These are phyloP conservation scores for Ceratocystis alfenasii DNA, from an alignment of 2,329 filamentous ascomycete species.

Conservation along the genomic window DNA sequence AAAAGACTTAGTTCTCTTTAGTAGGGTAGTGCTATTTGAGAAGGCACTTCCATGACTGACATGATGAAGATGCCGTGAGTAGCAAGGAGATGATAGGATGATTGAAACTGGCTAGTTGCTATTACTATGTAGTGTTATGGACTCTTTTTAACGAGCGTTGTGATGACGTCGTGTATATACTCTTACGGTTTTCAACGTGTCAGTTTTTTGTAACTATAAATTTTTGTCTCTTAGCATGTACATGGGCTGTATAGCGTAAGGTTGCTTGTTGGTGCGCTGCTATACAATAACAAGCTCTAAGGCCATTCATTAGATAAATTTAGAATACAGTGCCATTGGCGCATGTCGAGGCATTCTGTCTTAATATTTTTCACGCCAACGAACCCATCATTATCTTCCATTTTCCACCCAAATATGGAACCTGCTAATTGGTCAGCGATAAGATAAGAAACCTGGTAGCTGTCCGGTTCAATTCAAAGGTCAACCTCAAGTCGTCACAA, in stretches of 20 bases:
- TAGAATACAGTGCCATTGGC: too few relatives aligned
- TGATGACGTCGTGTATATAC: background rate
- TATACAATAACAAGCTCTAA: background rate
- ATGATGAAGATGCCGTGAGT: background rate
- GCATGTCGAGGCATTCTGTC: too few relatives aligned
- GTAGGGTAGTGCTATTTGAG: background rate
- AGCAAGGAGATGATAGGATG: background rate
- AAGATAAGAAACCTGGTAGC: slow-evolving; percentile 6
- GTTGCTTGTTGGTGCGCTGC: background rate
- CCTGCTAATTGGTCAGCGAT: slow-evolving; percentile 8
- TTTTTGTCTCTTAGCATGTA: background rate
- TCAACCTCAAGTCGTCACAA: background rate
- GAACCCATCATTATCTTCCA: background rate
- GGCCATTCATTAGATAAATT: background rate
- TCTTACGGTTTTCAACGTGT: background rate
- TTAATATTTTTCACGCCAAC: too few relatives aligned
- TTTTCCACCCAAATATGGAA: background rate
- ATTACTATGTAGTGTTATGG: slow-evolving; percentile 8
- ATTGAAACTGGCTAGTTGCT: background rate
- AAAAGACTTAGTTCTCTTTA: background rate
- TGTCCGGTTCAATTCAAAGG: background rate
- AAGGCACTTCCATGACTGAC: background rate
- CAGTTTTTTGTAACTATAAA: background rate
- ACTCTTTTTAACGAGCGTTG: background rate
- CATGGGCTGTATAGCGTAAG: too few relatives aligned